Conservation (phyloP, 345 rosid species). For the Citrus sp. region DNA sequence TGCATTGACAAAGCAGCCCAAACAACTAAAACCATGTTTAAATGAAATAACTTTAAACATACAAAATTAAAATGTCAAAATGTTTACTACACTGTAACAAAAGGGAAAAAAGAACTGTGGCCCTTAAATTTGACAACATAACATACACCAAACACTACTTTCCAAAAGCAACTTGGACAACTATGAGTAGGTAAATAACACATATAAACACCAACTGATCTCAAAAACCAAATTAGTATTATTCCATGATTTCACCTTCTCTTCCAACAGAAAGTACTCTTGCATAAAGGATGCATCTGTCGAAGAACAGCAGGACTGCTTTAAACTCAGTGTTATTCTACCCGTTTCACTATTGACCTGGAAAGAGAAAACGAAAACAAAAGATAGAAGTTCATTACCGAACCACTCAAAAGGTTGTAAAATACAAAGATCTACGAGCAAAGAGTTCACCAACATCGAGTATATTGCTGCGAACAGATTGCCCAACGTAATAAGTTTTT, state of each 20-base stretch:
- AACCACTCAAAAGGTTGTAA: constrained; percentile 11
- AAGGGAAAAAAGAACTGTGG: background rate
- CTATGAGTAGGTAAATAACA: background rate
- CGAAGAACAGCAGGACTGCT: constrained; percentile 85
- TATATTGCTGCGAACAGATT: constrained; percentile 83
- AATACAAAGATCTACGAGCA: constrained; percentile 13
- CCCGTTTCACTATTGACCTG: constrained; percentile 70
- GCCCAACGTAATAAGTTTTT: constrained; percentile 77
- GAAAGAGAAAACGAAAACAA: constrained; percentile 10
- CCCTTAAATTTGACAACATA: background rate
- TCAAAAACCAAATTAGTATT: background rate
- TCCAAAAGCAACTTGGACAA: background rate
- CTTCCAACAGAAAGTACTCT: constrained; percentile 67
- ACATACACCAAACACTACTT: too few relatives aligned
- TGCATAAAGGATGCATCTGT: constrained; percentile 75
- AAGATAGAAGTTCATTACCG: constrained; percentile 10
- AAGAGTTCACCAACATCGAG: constrained; percentile 60
- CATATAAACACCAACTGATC: background rate
- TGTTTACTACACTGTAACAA: background rate
- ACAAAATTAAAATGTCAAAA: background rate
- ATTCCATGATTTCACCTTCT: constrained; percentile 51
- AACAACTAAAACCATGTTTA: background rate
- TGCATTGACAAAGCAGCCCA: background rate
- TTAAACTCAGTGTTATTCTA: constrained; percentile 76
- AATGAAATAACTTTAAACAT: background rate